Evolutionary conservation across 345 rosid species (phyloP).

Genomic region (Camelina laxa): DNA sequence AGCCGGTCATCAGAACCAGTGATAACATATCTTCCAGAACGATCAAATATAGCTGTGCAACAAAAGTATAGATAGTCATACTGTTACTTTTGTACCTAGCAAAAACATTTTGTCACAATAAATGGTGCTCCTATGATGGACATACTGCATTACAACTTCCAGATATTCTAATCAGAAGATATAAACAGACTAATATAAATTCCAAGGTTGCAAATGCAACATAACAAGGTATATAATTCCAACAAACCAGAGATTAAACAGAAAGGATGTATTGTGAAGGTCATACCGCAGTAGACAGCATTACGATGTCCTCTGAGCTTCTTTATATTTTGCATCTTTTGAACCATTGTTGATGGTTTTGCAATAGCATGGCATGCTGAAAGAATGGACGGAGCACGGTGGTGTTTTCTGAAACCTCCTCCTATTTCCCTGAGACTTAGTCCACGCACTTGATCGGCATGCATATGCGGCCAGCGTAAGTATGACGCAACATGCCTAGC

Average conservation of each 20-base stretch:
- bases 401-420: slow-evolving; percentile 96
- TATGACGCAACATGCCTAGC: slow-evolving; percentile 60
- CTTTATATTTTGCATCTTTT: slow-evolving; percentile 90
- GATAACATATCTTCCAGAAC: slow-evolving; percentile 92
- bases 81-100: slow-evolving; percentile 24
- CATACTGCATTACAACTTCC: slow-evolving; percentile 27
- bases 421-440: slow-evolving; percentile 95
- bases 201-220: slow-evolving; percentile 28
- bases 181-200: slow-evolving; percentile 4
- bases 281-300: slow-evolving; percentile 98
- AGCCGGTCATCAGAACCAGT: slow-evolving; percentile 99
- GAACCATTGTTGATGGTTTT: slow-evolving; percentile 89
- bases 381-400: slow-evolving; percentile 90
- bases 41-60: slow-evolving; percentile 86
- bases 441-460: slow-evolving; percentile 94
- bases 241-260: slow-evolving; percentile 34
- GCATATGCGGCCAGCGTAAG: slow-evolving; percentile 97
- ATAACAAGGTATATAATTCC: slow-evolving; percentile 29
- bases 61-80: slow-evolving; percentile 18
- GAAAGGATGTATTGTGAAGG: slow-evolving; percentile 28
- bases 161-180: slow-evolving; percentile 16
- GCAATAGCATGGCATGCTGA: slow-evolving; percentile 94
- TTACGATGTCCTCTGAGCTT: slow-evolving; percentile 93
- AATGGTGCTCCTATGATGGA: slow-evolving; percentile 19
- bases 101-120: slow-evolving; percentile 17